These are phyloP conservation scores for Hypoxylon rubiginosum DNA, from an alignment of 2,329 filamentous ascomycete species.

Conservation along the genomic window DNA sequence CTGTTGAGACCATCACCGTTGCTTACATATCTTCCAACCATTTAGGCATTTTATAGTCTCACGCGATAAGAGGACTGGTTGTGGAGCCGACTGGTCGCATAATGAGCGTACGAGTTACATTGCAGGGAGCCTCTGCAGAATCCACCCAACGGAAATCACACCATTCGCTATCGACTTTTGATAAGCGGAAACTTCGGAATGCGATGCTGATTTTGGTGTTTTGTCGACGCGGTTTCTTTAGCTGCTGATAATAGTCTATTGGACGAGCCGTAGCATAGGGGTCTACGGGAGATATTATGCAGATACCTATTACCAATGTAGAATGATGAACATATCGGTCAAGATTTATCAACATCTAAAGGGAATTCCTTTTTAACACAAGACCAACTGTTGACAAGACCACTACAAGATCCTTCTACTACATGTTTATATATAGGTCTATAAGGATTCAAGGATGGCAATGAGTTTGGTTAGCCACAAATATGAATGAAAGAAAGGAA, in stretches of 20 bases:
- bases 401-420: too few species aligned
- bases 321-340: neutral
- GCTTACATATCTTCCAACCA: slow-evolving; percentile 17
- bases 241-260: neutral
- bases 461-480: neutral
- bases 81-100: slow-evolving; percentile 21
- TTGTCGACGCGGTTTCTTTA: neutral
- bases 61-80: slow-evolving; percentile 30
- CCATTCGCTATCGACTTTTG: slow-evolving; percentile 24
- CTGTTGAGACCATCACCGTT: slow-evolving; percentile 15
- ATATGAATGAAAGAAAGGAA: neutral
- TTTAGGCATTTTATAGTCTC: slow-evolving; percentile 38
- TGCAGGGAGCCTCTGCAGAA: slow-evolving; percentile 26
- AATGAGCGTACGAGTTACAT: slow-evolving; percentile 31
- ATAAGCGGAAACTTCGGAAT: slow-evolving; percentile 31
- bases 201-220: neutral
- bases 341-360: neutral
- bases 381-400: too few species aligned
- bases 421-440: neutral
- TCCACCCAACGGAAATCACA: slow-evolving; percentile 29
- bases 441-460: neutral
- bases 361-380: neutral
- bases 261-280: neutral
- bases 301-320: neutral
- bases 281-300: neutral